Evolutionary conservation across 305 asterid genomes (phyloP).

Genomic region (Salvia sclarea): DNA sequence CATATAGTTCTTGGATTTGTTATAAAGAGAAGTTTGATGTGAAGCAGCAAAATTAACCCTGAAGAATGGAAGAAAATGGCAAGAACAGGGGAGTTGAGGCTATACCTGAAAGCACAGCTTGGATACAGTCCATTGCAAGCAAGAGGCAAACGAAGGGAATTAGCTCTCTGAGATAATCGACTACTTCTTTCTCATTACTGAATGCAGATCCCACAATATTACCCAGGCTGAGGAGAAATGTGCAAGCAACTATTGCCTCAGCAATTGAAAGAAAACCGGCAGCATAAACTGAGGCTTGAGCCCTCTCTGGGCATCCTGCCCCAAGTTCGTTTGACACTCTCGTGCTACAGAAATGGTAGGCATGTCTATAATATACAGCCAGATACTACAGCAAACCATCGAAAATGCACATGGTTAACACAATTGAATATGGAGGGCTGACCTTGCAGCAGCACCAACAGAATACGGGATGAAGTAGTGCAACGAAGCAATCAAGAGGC

Average conservation of each 20-base stretch:
- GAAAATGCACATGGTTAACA: background rate
- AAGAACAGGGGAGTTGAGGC: background rate
- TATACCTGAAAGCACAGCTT: conserved; percentile 57
- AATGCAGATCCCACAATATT: conserved; percentile 50
- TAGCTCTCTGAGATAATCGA: conserved; percentile 42
- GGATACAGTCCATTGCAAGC: conserved; percentile 48
- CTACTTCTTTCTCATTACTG: conserved; percentile 56
- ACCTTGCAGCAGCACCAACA: conserved; percentile 57
- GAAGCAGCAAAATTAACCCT: background rate
- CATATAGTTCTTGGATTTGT: too few relatives aligned
- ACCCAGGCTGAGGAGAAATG: conserved; percentile 39
- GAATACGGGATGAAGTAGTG: conserved; percentile 50
- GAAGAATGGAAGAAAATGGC: background rate
- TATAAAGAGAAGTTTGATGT: background rate
- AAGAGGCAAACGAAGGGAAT: conserved; percentile 52
- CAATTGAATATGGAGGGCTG: background rate
- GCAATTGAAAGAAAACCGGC: conserved; percentile 44
- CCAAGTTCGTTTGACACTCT: conserved; percentile 67
- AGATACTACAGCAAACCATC: background rate
- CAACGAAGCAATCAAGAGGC: conserved; percentile 40
- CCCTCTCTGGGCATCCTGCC: conserved; percentile 50
- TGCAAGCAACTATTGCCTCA: conserved; percentile 43
- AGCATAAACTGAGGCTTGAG: conserved; percentile 43
- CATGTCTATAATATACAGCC: background rate
- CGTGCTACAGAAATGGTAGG: conserved; percentile 42